These are phyloP conservation scores for Auxenochlorella pyrenoidosa DNA, from an alignment of 139 green algal species.

Conservation along the genomic window DNA sequence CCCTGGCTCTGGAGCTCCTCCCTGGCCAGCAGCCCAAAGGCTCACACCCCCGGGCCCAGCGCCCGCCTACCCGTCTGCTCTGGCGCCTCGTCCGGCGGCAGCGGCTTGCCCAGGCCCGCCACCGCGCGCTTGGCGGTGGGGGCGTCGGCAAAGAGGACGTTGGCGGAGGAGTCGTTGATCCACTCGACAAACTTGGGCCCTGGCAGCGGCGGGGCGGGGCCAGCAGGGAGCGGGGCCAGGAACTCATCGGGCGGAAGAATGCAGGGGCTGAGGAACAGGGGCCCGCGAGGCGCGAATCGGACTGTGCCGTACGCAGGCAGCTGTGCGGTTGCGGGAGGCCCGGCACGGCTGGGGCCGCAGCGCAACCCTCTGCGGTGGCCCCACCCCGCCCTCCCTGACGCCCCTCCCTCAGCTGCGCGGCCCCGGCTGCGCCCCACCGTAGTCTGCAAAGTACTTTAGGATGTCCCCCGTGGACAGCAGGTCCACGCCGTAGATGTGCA, in stretches of 20 bases:
- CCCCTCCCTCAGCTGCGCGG: too few species aligned
- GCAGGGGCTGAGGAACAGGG: too few species aligned
- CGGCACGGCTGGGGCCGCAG: too few species aligned
- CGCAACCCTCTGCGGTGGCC: too few species aligned
- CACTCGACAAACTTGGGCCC: slow-evolving; percentile 87
- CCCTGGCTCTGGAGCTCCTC: background rate
- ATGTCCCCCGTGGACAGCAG: slow-evolving; percentile 77
- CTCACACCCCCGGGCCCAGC: too few species aligned
- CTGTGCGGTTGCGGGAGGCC: too few species aligned
- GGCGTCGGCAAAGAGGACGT: slow-evolving; percentile 78
- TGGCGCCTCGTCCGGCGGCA: slow-evolving; percentile 64
- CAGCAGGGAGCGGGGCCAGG: too few species aligned
- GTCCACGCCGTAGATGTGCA: slow-evolving; percentile 91
- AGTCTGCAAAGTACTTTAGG: slow-evolving; percentile 50
- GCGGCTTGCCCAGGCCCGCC: slow-evolving; percentile 61
- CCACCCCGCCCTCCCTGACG: too few species aligned
- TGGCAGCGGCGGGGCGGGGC: slow-evolving; percentile 9
- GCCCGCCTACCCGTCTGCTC: slow-evolving; percentile 34
- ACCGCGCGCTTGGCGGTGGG: slow-evolving; percentile 72
- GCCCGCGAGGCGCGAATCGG: too few species aligned
- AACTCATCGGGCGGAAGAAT: too few species aligned
- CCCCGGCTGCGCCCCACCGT: slow-evolving; percentile 24
- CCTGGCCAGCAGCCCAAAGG: background rate
- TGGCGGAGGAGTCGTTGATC: slow-evolving; percentile 89
- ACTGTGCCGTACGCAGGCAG: too few species aligned